Conservation (phyloP, 805 yeast species). For the Pichia membranifaciens region DNA sequence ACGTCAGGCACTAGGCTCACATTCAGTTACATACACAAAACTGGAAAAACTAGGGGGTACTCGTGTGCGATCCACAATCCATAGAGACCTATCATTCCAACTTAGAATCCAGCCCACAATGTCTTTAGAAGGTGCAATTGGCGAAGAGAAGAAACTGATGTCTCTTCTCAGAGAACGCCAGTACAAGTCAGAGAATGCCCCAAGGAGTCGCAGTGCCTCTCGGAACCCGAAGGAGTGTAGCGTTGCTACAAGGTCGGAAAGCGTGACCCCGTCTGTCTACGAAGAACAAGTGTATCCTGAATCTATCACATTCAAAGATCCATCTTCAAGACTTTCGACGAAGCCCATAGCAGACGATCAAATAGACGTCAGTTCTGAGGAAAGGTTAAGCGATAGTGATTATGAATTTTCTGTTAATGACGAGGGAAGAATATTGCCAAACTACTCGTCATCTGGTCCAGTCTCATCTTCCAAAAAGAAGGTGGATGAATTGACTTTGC, state of each 20-base stretch:
- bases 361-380: constrained; percentile 43
- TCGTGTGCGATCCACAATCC: no score
- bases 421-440: constrained; percentile 54
- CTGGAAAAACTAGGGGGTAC: no score
- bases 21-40: no score
- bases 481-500: constrained; percentile 22
- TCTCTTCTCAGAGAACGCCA: constrained; percentile 29
- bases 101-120: constrained; percentile 12
- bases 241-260: constrained; percentile 10
- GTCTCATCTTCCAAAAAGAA: constrained; percentile 10
- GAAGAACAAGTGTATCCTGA: constrained; percentile 23
- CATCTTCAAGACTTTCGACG: constrained; percentile 50
- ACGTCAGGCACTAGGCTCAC: no score
- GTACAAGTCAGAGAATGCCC: constrained; percentile 8
- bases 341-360: constrained; percentile 10
- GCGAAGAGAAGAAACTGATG: constrained; percentile 29
- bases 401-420: constrained; percentile 57
- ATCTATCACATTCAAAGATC: constrained; percentile 69
- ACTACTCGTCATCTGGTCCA: constrained; percentile 36
- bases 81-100: no score
- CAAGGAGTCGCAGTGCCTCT: constrained; percentile 19
- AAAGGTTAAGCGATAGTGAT: constrained; percentile 54
- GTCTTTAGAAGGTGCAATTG: constrained; percentile 32
- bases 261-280: constrained; percentile 6
- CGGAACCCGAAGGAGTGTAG: constrained; percentile 11